Conservation (phyloP, 2,329 filamentous ascomycete species). For the Colletotrichum musicola region DNA sequence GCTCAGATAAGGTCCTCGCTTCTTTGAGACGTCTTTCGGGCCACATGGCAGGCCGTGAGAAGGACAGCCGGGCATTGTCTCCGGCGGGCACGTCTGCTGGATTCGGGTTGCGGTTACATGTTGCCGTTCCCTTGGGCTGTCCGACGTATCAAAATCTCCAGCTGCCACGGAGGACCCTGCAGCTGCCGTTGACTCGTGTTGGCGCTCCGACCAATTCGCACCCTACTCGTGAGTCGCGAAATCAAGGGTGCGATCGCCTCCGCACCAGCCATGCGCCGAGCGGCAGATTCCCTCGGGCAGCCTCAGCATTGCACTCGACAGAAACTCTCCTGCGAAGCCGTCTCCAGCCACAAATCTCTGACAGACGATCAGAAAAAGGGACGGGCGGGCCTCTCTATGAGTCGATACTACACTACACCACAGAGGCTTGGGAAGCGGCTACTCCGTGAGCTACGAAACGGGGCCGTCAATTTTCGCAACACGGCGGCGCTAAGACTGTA, state of each 20-base stretch:
- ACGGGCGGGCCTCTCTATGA: constrained; percentile 8
- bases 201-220: constrained; percentile 3
- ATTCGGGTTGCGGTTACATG: constrained; percentile 10
- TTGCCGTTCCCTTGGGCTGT: constrained; percentile 5
- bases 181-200: constrained; percentile 30
- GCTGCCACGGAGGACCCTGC: constrained; percentile 29
- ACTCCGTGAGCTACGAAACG: constrained; percentile 23
- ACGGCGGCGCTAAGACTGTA: constrained; percentile 21
- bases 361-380: constrained; percentile 21
- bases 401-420: not conserved
- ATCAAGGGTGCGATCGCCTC: constrained; percentile 20
- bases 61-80: constrained; percentile 14
- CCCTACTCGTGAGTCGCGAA: constrained; percentile 26
- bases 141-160: constrained; percentile 20
- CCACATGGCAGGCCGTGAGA: constrained; percentile 18
- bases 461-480: constrained; percentile 4
- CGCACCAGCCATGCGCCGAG: constrained; percentile 32
- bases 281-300: not conserved
- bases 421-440: constrained; percentile 10
- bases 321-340: constrained; percentile 18
- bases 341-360: constrained; percentile 24
- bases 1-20: not conserved
- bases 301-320: constrained; percentile 26
- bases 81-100: constrained; percentile 9
- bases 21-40: not conserved